Conservation (phyloP, 257 asterid genomes). For the Nicotiana noctiflora region DNA sequence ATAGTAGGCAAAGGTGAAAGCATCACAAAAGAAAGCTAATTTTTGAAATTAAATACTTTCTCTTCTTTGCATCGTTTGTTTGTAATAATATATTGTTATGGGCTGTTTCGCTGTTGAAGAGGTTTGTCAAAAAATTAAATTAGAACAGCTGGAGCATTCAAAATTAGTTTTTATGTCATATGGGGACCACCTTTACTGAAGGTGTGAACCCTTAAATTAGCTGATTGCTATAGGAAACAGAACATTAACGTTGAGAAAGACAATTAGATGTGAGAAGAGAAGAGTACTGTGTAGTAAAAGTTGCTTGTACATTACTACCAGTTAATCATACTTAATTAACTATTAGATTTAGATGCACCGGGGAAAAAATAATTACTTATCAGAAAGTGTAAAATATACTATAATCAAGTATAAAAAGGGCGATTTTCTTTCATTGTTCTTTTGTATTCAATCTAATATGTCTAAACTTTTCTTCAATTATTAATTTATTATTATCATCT, state of each 20-base stretch:
- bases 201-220: not conserved
- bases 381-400: too few relatives aligned
- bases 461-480: not conserved
- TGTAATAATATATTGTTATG: not conserved
- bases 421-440: not conserved
- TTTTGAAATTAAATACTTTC: not conserved
- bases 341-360: too few relatives aligned
- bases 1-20: not conserved
- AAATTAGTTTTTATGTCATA: not conserved
- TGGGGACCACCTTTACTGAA: not conserved
- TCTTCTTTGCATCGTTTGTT: not conserved
- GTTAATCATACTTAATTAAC: too few relatives aligned
- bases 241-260: not conserved
- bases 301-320: too few relatives aligned
- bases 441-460: not conserved
- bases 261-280: too few relatives aligned
- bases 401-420: too few relatives aligned
- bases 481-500: not conserved
- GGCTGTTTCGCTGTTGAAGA: not conserved
- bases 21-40: not conserved
- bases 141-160: not conserved
- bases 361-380: too few relatives aligned
- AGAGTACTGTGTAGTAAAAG: too few relatives aligned
- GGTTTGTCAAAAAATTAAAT: not conserved
- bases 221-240: not conserved